phyloP scores from a whole-genome alignment of 108 stramenopile species.

The Mediolabrus comicus region DNA sequence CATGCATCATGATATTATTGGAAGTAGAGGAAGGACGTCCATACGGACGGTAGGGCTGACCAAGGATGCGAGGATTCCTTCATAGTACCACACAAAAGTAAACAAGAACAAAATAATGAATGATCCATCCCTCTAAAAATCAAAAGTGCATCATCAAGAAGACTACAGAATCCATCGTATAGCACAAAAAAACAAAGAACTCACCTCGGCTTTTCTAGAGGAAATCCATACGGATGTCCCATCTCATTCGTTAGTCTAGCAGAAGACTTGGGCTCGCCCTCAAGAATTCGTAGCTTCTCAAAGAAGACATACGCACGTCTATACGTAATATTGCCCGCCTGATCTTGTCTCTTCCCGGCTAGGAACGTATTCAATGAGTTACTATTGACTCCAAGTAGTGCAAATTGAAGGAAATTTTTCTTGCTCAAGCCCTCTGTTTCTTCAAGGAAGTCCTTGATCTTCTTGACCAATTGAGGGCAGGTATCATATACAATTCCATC shows the following conservation, averaged over 20 bases:
- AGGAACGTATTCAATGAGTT: conserved; percentile 36
- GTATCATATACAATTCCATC: conserved; percentile 28
- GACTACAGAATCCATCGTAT: too few relatives aligned
- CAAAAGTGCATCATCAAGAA: too few relatives aligned
- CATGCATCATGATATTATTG: not conserved
- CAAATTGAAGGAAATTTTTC: not conserved
- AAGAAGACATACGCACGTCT: conserved; percentile 33
- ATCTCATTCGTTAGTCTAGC: conserved; percentile 35
- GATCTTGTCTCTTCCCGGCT: conserved; percentile 42
- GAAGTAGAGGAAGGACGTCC: not conserved
- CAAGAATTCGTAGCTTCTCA: conserved; percentile 43
- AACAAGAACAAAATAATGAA: not conserved
- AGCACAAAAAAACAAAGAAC: not conserved
- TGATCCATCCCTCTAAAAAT: not conserved
- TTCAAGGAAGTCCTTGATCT: conserved; percentile 39
- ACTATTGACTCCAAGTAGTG: conserved; percentile 24
- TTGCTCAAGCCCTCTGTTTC: conserved; percentile 43
- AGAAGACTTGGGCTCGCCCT: conserved; percentile 28
- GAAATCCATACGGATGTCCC: conserved; percentile 20
- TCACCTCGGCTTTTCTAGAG: conserved; percentile 4
- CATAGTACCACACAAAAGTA: not conserved
- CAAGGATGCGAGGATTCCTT: not conserved
- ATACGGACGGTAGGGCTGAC: not conserved
- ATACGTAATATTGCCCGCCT: conserved; percentile 39
- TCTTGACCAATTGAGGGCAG: conserved; percentile 39